Evolutionary conservation across 2,329 filamentous ascomycete species (phyloP).

Genomic region (Bipolaris victoriae): DNA sequence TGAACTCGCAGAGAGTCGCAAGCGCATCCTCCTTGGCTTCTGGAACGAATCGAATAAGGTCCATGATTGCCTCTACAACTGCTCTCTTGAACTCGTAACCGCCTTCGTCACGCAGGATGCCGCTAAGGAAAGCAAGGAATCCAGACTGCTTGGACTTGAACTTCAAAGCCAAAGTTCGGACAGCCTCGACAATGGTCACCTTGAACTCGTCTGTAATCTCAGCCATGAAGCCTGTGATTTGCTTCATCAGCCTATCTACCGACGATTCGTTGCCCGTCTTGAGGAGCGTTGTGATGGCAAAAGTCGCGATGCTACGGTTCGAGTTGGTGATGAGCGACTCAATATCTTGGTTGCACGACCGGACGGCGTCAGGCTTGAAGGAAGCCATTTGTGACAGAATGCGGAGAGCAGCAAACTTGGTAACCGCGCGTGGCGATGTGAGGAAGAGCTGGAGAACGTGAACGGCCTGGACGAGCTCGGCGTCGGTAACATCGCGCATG

Average conservation of each 20-base stretch:
- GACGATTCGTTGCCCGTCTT: slow-evolving; percentile 98
- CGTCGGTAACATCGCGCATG: slow-evolving; percentile 89
- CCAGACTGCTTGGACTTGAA: slow-evolving; percentile 98
- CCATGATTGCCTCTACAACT: slow-evolving; percentile 99
- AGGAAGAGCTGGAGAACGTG: slow-evolving; percentile 97
- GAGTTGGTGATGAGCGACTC: slow-evolving; percentile 95
- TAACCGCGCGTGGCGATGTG: slow-evolving; percentile 91
- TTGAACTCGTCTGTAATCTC: slow-evolving; percentile 99
- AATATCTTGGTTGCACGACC: slow-evolving; percentile 95
- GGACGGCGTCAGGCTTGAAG: slow-evolving; percentile 92
- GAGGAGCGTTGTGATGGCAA: slow-evolving; percentile 95
- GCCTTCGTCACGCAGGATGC: slow-evolving; percentile 95
- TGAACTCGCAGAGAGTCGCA: slow-evolving; percentile 96
- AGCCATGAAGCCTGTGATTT: slow-evolving; percentile 97
- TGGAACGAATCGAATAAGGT: slow-evolving; percentile 97
- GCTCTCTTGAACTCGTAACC: slow-evolving; percentile 98
- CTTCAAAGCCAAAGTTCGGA: slow-evolving; percentile 93
- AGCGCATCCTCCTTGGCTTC: slow-evolving; percentile 83
- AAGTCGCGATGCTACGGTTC: slow-evolving; percentile 97
- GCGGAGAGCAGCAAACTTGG: slow-evolving; percentile 95
- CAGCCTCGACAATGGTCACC: slow-evolving; percentile 99
- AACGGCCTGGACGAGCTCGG: slow-evolving; percentile 88
- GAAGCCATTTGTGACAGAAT: slow-evolving; percentile 96
- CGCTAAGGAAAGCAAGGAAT: slow-evolving; percentile 96
- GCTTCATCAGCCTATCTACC: slow-evolving; percentile 97